Evolutionary conservation across 495 filamentous ascomycete genomes (phyloP).

Genomic region (Aspergillus olivimuriae): DNA sequence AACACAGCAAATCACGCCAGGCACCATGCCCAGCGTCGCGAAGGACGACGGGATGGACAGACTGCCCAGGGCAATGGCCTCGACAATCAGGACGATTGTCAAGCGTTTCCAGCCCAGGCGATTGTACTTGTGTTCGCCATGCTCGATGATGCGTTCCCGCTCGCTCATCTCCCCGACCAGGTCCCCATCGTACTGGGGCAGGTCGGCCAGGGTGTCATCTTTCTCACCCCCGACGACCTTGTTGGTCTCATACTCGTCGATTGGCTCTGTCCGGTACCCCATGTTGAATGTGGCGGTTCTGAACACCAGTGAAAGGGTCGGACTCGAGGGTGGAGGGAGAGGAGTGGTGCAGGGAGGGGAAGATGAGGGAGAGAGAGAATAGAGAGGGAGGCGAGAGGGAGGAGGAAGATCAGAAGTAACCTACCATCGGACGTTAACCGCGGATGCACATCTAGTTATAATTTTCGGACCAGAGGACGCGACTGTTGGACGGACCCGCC

Average conservation of each 20-base stretch:
- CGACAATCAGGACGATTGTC: conserved; percentile 49
- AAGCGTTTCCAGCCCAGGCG: conserved; percentile 33
- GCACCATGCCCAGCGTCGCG: conserved; percentile 56
- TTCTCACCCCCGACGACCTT: conserved; percentile 10
- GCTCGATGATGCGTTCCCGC: conserved; percentile 18
- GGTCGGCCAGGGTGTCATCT: conserved; percentile 4
- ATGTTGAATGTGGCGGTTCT: not conserved
- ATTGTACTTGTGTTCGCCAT: conserved; percentile 24
- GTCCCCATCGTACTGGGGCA: conserved; percentile 20
- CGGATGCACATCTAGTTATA: not conserved
- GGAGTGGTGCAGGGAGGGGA: not conserved
- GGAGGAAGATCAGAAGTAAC: not conserved
- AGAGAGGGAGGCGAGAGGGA: not conserved
- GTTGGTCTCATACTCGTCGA: conserved; percentile 8
- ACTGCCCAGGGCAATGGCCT: conserved; percentile 56
- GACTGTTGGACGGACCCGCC: not conserved
- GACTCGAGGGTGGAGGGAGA: not conserved
- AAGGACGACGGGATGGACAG: conserved; percentile 53
- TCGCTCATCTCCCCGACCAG: conserved; percentile 23
- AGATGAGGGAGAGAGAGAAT: not conserved
- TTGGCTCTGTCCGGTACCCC: conserved; percentile 4
- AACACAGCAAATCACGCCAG: conserved; percentile 44
- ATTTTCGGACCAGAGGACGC: not conserved
- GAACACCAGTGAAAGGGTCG: not conserved
- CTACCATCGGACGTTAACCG: too few relatives aligned